Conservation (phyloP, 371 early-diverging fungal genomes). For the Parasitella parasitica region DNA sequence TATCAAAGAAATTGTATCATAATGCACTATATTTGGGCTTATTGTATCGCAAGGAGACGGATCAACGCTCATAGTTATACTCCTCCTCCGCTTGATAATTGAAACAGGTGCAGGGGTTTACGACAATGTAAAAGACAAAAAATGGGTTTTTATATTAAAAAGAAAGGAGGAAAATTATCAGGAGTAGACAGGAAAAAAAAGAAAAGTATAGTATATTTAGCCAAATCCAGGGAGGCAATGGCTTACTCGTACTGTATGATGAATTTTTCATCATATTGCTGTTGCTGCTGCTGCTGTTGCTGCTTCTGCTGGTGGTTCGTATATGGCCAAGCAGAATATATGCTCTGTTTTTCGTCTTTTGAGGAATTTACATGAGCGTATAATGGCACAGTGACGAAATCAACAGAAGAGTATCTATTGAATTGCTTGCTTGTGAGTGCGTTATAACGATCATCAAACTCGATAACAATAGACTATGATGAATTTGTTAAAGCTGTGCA, state of each 20-base stretch:
- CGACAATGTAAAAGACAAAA: too few relatives aligned
- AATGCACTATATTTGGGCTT: too few relatives aligned
- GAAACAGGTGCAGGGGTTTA: too few relatives aligned
- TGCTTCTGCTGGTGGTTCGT: background rate
- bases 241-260: constrained; percentile 13
- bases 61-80: too few relatives aligned
- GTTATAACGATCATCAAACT: constrained; percentile 37
- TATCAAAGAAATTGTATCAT: too few relatives aligned
- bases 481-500: background rate
- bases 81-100: too few relatives aligned
- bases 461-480: constrained; percentile 25
- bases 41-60: too few relatives aligned
- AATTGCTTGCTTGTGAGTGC: constrained; percentile 21
- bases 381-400: constrained; percentile 30
- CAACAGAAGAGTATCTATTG: constrained; percentile 22
- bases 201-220: too few relatives aligned
- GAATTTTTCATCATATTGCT: constrained; percentile 21
- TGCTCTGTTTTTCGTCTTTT: background rate
- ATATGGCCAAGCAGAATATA: background rate
- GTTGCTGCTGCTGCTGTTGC: background rate
- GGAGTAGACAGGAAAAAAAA: too few relatives aligned
- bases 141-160: too few relatives aligned
- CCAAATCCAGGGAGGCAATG: too few relatives aligned
- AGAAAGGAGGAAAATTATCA: too few relatives aligned
- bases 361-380: constrained; percentile 15